Conservation (phyloP, 257 asterid species). For the Solanum stenotomum region DNA sequence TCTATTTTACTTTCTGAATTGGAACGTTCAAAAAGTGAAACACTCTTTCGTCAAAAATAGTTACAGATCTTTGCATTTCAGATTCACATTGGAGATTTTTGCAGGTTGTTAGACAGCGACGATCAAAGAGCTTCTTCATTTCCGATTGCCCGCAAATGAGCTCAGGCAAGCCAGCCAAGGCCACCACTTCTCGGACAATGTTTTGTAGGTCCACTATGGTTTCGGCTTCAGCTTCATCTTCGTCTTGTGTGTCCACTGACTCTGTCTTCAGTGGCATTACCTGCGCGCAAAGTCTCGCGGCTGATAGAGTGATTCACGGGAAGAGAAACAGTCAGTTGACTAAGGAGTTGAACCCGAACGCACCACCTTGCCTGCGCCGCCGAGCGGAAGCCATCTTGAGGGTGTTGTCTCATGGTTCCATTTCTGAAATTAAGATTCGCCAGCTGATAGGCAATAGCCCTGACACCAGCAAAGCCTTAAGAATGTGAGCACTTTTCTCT, state of each 20-base stretch:
- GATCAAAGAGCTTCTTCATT: slow-evolving; percentile 50
- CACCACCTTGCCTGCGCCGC: slow-evolving; percentile 45
- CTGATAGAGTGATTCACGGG: neutral
- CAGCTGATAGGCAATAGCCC: slow-evolving; percentile 93
- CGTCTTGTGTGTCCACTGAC: slow-evolving; percentile 46
- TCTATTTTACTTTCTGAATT: neutral
- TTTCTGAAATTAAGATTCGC: slow-evolving; percentile 84
- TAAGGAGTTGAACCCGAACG: slow-evolving; percentile 1
- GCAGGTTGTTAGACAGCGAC: slow-evolving; percentile 65
- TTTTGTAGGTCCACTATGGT: neutral
- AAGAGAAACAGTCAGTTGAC: neutral
- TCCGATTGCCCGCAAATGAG: slow-evolving; percentile 30
- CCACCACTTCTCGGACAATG: slow-evolving; percentile 31
- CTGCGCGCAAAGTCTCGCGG: slow-evolving; percentile 22
- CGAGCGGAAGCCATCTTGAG: slow-evolving; percentile 62
- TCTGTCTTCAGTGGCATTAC: slow-evolving; percentile 14
- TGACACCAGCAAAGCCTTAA: slow-evolving; percentile 95
- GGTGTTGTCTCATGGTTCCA: slow-evolving; percentile 52
- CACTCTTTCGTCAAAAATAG: neutral
- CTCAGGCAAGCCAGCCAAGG: slow-evolving; percentile 18
- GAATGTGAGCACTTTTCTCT: slow-evolving; percentile 43
- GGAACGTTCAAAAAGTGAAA: neutral
- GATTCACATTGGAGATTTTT: neutral
- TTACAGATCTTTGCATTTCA: neutral
- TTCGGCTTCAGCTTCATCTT: slow-evolving; percentile 18